These are phyloP conservation scores for Cutaneotrichosporon mucoides DNA, from an alignment of 1,284 basidiomycete genomes.

Conservation along the genomic window DNA sequence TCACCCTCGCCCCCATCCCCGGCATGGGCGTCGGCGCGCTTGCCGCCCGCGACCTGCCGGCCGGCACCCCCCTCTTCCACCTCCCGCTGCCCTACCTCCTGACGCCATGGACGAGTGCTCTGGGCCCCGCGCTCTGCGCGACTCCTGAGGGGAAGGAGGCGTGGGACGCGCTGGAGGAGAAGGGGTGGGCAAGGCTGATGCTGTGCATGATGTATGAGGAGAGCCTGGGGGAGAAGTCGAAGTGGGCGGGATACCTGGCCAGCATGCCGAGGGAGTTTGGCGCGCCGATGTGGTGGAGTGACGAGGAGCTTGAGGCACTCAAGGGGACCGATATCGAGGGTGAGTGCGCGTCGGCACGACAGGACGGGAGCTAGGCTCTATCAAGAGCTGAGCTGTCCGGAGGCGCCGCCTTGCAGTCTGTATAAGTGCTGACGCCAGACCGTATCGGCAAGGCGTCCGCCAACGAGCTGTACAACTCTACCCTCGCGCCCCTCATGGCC, in stretches of 20 bases:
- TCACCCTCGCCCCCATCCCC: slow-evolving; percentile 28
- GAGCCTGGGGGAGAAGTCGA: slow-evolving; percentile 57
- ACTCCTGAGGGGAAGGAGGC: slow-evolving; percentile 17
- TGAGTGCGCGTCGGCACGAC: slow-evolving; percentile 49
- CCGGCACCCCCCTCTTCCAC: slow-evolving; percentile 61
- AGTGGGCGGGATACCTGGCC: slow-evolving; percentile 58
- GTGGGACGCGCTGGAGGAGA: slow-evolving; percentile 61
- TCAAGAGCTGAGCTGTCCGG: too few species aligned
- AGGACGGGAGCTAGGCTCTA: neutral
- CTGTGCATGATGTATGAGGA: slow-evolving; percentile 95
- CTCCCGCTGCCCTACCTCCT: slow-evolving; percentile 75
- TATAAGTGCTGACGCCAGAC: slow-evolving; percentile 59
- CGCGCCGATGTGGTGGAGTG: slow-evolving; percentile 92
- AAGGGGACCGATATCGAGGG: slow-evolving; percentile 79
- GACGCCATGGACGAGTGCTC: slow-evolving; percentile 68
- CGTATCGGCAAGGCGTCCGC: slow-evolving; percentile 84
- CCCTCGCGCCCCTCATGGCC: slow-evolving; percentile 55
- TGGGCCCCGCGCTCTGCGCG: slow-evolving; percentile 41
- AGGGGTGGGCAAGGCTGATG: slow-evolving; percentile 83
- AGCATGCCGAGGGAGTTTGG: slow-evolving; percentile 69
- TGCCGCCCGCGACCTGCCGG: slow-evolving; percentile 48
- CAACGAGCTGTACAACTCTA: slow-evolving; percentile 66
- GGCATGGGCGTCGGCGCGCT: slow-evolving; percentile 48
- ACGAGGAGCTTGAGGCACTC: slow-evolving; percentile 64
- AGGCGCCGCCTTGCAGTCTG: too few species aligned